Percentiles rank a stretch among this genome's conserved stretches.
These are phyloP conservation scores for Phytopythium delawarense DNA, from an alignment of 352 stramenopile genomes.

Conservation along the genomic window DNA sequence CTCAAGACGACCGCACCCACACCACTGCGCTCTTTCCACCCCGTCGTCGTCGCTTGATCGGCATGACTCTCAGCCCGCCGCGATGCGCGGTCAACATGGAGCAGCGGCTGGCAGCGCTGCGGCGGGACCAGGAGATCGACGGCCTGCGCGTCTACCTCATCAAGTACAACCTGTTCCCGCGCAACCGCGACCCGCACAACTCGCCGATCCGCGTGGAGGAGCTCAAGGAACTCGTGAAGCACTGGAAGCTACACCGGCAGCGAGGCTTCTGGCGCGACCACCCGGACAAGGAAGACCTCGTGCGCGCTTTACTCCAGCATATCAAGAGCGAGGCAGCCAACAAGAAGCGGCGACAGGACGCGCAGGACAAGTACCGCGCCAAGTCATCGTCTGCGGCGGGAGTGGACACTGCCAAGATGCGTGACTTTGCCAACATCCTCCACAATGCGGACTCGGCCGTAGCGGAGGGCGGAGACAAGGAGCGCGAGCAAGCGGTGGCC, in stretches of 20 bases:
- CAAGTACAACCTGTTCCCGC: slow-evolving; percentile 86
- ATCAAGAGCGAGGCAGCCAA: slow-evolving; percentile 75
- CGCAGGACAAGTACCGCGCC: slow-evolving; percentile 71
- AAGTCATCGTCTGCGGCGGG: slow-evolving; percentile 22
- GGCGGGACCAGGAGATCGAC: slow-evolving; percentile 83
- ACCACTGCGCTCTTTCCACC: not conserved
- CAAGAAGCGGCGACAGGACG: slow-evolving; percentile 77
- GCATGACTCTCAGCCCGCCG: slow-evolving; percentile 68
- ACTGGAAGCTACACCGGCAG: slow-evolving; percentile 89
- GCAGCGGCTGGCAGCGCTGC: slow-evolving; percentile 69
- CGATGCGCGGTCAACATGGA: slow-evolving; percentile 88
- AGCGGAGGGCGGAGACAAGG: slow-evolving; percentile 11
- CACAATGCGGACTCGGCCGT: slow-evolving; percentile 3
- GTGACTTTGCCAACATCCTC: slow-evolving; percentile 66
- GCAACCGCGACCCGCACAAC: slow-evolving; percentile 80
- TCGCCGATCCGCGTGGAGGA: slow-evolving; percentile 85
- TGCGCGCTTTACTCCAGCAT: slow-evolving; percentile 82
- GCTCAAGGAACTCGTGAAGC: slow-evolving; percentile 90
- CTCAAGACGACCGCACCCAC: not conserved
- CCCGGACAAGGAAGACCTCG: slow-evolving; percentile 87
- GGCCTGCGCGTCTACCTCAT: slow-evolving; percentile 77
- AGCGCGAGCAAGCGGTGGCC: slow-evolving; percentile 22
- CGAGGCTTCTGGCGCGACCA: slow-evolving; percentile 89
- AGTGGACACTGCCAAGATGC: slow-evolving; percentile 27
- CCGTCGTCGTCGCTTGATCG: not conserved